These are phyloP conservation scores for Xylaria acuta DNA, from an alignment of 495 filamentous ascomycete species.

Conservation along the genomic window DNA sequence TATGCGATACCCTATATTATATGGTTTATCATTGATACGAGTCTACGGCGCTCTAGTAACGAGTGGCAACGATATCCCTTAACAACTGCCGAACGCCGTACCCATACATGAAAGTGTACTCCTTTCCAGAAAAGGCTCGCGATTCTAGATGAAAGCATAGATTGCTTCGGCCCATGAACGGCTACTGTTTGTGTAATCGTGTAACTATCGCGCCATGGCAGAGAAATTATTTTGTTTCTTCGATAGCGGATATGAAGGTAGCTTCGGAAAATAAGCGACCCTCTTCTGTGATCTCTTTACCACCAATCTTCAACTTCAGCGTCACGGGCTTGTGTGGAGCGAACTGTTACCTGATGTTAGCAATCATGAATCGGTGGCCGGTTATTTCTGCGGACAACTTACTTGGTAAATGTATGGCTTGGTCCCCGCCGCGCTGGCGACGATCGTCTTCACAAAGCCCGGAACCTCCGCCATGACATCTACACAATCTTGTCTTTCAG, in stretches of 20 bases:
- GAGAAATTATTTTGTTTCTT: conserved; percentile 24
- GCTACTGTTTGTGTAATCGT: background rate
- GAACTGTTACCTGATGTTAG: conserved; percentile 57
- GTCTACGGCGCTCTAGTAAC: background rate
- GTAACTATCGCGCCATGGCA: conserved; percentile 5
- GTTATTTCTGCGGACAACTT: conserved; percentile 28
- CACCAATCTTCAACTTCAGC: conserved; percentile 83
- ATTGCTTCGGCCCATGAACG: conserved; percentile 9
- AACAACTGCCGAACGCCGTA: conserved; percentile 2
- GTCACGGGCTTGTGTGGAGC: conserved; percentile 64
- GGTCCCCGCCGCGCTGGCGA: conserved; percentile 83
- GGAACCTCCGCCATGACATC: conserved; percentile 98
- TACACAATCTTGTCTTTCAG: conserved; percentile 77
- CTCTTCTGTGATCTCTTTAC: conserved; percentile 75
- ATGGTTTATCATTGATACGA: background rate
- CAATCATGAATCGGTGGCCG: background rate
- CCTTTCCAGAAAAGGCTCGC: conserved; percentile 8
- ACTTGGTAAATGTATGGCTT: conserved; percentile 99
- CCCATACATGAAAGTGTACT: background rate
- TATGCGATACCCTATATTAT: conserved; percentile 3
- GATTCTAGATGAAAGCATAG: conserved; percentile 4
- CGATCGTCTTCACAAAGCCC: conserved; percentile 91
- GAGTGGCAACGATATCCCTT: conserved; percentile 9
- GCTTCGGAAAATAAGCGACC: conserved; percentile 83
- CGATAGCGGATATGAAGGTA: conserved; percentile 78